Percentiles rank a stretch among this genome's conserved stretches.
phyloP scores from a whole-genome alignment of 2,329 filamentous ascomycete species.

The Stromatinia cepivora region DNA sequence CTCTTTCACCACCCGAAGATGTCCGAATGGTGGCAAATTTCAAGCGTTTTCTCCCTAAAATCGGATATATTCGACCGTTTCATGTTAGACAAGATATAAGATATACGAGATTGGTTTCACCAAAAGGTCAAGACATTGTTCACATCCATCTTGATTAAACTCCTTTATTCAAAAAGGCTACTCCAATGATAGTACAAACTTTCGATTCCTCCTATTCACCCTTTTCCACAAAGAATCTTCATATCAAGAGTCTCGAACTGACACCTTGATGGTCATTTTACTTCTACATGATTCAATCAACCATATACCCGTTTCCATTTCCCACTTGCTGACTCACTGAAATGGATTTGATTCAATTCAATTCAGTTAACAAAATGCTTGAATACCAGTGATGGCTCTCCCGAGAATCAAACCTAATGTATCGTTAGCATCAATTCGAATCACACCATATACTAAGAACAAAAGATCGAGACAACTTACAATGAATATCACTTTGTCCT shows the following conservation, averaged over 20 bases:
- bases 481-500: conserved; percentile 94
- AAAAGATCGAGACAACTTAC: conserved; percentile 28
- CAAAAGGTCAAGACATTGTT: not conserved
- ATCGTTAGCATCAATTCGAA: conserved; percentile 35
- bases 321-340: not conserved
- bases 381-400: conserved; percentile 70
- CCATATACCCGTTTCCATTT: not conserved
- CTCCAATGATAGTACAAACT: not conserved
- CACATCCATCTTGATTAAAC: not conserved
- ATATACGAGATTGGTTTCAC: not conserved
- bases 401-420: conserved; percentile 65
- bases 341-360: not conserved
- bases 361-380: conserved; percentile 64
- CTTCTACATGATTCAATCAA: not conserved
- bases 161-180: not conserved
- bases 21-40: conserved; percentile 8
- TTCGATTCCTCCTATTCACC: conserved; percentile 1
- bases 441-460: not conserved
- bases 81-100: not conserved
- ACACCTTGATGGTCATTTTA: not conserved
- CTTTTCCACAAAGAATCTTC: not conserved
- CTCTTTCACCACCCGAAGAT: not conserved
- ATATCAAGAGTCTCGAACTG: not conserved
- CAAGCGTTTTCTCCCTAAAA: not conserved
- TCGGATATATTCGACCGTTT: not conserved